These are phyloP conservation scores for Xylaria sp. DNA, from an alignment of 2,329 filamentous ascomycete genomes.

Conservation along the genomic window DNA sequence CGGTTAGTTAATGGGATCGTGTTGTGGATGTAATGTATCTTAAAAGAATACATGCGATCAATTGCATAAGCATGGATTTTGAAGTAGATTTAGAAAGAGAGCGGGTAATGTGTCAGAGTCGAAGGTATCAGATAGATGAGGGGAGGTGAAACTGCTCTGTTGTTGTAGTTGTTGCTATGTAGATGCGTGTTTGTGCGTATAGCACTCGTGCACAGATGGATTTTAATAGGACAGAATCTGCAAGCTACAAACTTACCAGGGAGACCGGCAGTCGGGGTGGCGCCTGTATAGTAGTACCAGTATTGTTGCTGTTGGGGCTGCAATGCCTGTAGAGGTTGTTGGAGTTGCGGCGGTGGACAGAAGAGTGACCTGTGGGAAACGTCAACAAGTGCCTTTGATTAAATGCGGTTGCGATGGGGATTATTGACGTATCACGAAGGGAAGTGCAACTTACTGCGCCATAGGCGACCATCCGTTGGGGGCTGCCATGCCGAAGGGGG, in stretches of 20 bases:
- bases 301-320: slow-evolving; percentile 6
- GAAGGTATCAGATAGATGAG: neutral
- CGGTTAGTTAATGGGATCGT: neutral
- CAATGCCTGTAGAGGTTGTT: neutral
- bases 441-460: slow-evolving; percentile 26
- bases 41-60: neutral
- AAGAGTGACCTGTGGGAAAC: slow-evolving; percentile 16
- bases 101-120: neutral
- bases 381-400: neutral
- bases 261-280: neutral
- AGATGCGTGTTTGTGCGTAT: neutral
- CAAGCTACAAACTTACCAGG: slow-evolving; percentile 20
- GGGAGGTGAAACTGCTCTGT: neutral
- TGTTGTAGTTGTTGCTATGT: neutral
- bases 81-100: neutral
- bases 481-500: slow-evolving; percentile 3
- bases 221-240: neutral
- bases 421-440: neutral
- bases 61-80: neutral
- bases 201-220: neutral
- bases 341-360: slow-evolving; percentile 3
- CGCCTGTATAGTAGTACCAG: slow-evolving; percentile 22
- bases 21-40: neutral
- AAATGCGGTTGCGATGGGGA: neutral
- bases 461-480: neutral